Base-by-base conservation (phyloP, 208 protist species). In the Trypanosoma melophagium region DNA sequence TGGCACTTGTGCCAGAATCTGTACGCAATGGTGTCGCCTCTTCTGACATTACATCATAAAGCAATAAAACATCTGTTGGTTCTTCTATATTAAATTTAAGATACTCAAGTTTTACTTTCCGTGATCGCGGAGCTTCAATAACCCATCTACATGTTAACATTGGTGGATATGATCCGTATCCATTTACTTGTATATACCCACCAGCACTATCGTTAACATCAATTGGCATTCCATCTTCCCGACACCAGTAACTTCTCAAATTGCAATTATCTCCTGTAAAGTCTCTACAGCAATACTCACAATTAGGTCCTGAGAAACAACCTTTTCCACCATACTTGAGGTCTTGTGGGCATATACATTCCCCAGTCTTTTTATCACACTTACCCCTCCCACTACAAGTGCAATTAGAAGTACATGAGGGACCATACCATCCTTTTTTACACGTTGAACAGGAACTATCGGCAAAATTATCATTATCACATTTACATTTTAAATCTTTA, bases 211-310 rank as follows among this genome's bases (percentile, higher is more conserved):
- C 79, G 59, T 79, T 69, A 7, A 87, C 77, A 12, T 64, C 31
- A 35, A 90, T 78, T 16, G 69, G 52, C 16, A 19, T 56, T 12
- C 79, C 85, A 8, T 54, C 77, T 24, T 75, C 74, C 42, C 81
- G 60, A 65, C 89, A 95, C 86, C 89, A 95, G 63, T 90, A 90
- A 64, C 86, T 92, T 42, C 70, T 60, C 51, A 86, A 57, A 45
- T 81, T 77, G 61, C 89, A 95, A 16, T 47, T 50, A 16, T 72
- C 61, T n/a, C 89, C 89, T 35, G 66, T 65, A 66, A 81, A 83
- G 21, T 74, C 80, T 13, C 62, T 70, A 69, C 89, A 95, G 69
- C 89, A 95, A 69, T 83, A 86, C 77, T 92, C 74, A 53, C 89
- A 95, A 52, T 68, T 65, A 22, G 75, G 38, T 14, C 89, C 89